Evolutionary conservation across 2,329 filamentous ascomycete species (phyloP).

Genomic region (Pyricularia grisea): DNA sequence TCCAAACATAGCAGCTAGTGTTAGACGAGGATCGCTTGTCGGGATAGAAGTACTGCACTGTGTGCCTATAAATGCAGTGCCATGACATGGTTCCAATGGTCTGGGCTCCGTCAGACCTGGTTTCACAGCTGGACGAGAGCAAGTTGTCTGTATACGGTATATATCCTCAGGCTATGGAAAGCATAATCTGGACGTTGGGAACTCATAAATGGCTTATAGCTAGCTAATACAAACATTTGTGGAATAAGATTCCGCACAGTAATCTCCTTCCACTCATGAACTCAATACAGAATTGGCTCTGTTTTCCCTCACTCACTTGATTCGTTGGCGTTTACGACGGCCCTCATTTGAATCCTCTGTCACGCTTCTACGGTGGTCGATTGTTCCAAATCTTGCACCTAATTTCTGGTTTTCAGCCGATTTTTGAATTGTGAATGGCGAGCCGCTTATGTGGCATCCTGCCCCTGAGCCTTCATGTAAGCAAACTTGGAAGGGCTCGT

Average conservation of each 20-base stretch:
- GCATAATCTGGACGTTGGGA: neutral
- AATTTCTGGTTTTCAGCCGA: neutral
- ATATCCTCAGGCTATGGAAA: neutral
- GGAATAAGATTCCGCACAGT: neutral
- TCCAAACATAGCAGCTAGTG: neutral
- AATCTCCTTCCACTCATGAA: neutral
- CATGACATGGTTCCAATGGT: neutral
- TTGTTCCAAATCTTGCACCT: conserved; percentile 1
- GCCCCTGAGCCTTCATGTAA: neutral
- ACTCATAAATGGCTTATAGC: neutral
- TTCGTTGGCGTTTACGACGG: neutral
- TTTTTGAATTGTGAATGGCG: neutral
- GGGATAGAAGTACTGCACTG: neutral
- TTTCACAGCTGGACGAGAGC: neutral
- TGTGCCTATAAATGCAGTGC: neutral
- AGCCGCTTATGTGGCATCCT: neutral
- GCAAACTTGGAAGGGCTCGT: neutral
- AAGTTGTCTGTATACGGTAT: neutral
- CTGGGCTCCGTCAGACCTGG: neutral
- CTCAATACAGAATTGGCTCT: neutral
- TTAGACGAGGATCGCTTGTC: neutral
- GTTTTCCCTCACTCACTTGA: neutral
- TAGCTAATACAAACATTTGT: neutral
- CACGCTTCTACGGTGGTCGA: neutral
- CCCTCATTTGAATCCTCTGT: neutral